A percentile compares a stretch with the other conserved stretches of the same genome.
These are phyloP conservation scores for Aspergillus oerlinghausenensis DNA, from an alignment of 2,329 filamentous ascomycete species.

Conservation along the genomic window DNA sequence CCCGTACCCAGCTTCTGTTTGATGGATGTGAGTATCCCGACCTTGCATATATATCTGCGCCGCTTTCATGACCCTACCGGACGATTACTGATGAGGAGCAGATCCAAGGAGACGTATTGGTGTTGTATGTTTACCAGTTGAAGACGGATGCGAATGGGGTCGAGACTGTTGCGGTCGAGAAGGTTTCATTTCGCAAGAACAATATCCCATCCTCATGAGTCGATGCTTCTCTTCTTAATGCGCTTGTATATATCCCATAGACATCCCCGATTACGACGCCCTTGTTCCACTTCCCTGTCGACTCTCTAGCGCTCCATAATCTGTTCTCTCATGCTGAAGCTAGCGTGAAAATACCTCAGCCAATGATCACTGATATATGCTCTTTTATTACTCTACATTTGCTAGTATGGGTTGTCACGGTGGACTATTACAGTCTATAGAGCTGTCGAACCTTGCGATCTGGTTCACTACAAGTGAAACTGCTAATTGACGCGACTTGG, in stretches of 20 bases:
- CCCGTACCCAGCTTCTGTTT: conserved; percentile 88
- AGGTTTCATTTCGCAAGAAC: conserved; percentile 79
- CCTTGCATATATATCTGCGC: background rate
- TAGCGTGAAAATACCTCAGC: background rate
- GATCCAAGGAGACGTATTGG: conserved; percentile 94
- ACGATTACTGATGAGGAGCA: conserved; percentile 35
- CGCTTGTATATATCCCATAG: conserved; percentile 31
- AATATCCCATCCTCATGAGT: conserved; percentile 55
- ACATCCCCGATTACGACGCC: conserved; percentile 16
- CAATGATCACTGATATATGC: background rate
- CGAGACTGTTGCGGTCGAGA: conserved; percentile 78
- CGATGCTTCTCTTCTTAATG: conserved; percentile 9
- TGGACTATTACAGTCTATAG: background rate
- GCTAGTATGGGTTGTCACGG: background rate
- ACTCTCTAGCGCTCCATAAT: background rate
- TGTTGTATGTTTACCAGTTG: conserved; percentile 89
- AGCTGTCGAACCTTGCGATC: background rate
- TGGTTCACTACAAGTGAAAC: background rate
- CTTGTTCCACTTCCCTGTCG: conserved; percentile 5
- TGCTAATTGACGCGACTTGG: background rate
- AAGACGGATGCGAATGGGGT: conserved; percentile 71
- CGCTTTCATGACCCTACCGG: background rate
- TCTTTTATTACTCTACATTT: background rate
- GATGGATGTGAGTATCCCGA: conserved; percentile 78
- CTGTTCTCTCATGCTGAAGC: background rate